A percentile compares a stretch with the other conserved stretches of the same genome.
Evolutionary conservation across 2,329 filamentous ascomycete genomes (phyloP).

Genomic region (Salinomyces thailandicus): DNA sequence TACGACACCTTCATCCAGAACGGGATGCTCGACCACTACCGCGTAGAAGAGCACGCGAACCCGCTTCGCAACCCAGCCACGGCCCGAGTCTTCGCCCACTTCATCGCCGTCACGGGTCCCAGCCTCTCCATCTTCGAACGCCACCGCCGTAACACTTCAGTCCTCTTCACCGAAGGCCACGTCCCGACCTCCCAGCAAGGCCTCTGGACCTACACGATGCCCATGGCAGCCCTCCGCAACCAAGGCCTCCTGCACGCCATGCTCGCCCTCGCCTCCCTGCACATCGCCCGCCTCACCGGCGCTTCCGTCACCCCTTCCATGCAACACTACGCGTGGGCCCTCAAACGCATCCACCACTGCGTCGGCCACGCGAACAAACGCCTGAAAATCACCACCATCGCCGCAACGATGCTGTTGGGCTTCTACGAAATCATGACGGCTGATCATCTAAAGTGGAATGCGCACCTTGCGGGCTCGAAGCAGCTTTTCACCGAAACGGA

Average conservation of each 20-base stretch:
- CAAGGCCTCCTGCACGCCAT: constrained; percentile 86
- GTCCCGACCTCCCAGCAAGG: constrained; percentile 53
- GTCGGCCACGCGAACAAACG: constrained; percentile 60
- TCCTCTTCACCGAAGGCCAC: constrained; percentile 51
- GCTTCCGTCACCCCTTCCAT: constrained; percentile 68
- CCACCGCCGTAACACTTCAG: constrained; percentile 61
- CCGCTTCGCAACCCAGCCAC: constrained; percentile 73
- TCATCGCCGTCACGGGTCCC: constrained; percentile 78
- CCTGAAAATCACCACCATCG: constrained; percentile 70
- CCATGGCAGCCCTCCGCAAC: constrained; percentile 70
- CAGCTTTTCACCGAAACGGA: constrained; percentile 77
- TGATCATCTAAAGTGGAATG: constrained; percentile 92
- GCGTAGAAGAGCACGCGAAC: constrained; percentile 38
- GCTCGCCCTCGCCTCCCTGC: constrained; percentile 73
- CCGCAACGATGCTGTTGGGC: constrained; percentile 71
- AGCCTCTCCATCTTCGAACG: constrained; percentile 81
- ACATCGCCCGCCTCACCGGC: constrained; percentile 72
- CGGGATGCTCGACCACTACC: constrained; percentile 37
- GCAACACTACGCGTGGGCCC: constrained; percentile 81
- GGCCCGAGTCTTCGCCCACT: constrained; percentile 79
- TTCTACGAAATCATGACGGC: constrained; percentile 94
- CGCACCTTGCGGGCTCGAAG: constrained; percentile 74
- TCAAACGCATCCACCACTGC: constrained; percentile 66
- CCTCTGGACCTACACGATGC: constrained; percentile 64
- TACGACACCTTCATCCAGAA: constrained; percentile 39